phyloP scores from a whole-genome alignment of 352 stramenopile species.

The Globisporangium canariense region DNA sequence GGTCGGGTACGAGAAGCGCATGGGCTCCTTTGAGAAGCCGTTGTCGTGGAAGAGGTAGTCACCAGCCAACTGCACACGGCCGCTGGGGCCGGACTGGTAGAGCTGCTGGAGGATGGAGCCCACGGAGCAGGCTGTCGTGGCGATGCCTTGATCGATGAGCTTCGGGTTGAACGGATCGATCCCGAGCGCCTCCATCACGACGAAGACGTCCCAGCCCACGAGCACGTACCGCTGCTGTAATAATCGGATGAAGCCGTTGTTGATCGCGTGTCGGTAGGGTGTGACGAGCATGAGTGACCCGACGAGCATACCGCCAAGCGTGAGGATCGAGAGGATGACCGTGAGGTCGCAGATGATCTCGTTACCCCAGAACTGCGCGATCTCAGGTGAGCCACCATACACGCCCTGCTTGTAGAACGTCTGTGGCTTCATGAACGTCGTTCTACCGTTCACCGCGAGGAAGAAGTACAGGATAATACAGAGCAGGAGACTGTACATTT shows the following conservation, averaged over 20 bases:
- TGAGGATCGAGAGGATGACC: conserved; percentile 31
- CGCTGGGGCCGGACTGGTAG: conserved; percentile 44
- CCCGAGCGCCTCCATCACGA: conserved; percentile 32
- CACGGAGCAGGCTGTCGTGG: conserved; percentile 26
- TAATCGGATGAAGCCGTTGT: neutral
- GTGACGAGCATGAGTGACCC: neutral
- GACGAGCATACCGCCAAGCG: neutral
- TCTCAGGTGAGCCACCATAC: conserved; percentile 30
- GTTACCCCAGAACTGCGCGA: conserved; percentile 44
- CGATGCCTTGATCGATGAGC: conserved; percentile 20
- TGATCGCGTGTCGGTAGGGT: neutral
- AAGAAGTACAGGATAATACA: neutral
- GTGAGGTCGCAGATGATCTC: conserved; percentile 51
- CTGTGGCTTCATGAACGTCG: neutral
- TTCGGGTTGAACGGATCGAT: conserved; percentile 40
- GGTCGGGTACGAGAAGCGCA: neutral
- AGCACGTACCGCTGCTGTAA: conserved; percentile 1
- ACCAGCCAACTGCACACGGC: neutral
- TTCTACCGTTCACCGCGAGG: neutral
- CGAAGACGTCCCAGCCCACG: conserved; percentile 13
- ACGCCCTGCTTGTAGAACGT: conserved; percentile 25
- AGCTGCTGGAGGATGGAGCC: conserved; percentile 44
- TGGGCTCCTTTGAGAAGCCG: neutral
- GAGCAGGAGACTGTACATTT: conserved; percentile 17
- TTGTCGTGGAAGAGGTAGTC: conserved; percentile 5